These are phyloP conservation scores for Fomitopsis pinicola DNA, from an alignment of 1,284 basidiomycete species.

Conservation along the genomic window DNA sequence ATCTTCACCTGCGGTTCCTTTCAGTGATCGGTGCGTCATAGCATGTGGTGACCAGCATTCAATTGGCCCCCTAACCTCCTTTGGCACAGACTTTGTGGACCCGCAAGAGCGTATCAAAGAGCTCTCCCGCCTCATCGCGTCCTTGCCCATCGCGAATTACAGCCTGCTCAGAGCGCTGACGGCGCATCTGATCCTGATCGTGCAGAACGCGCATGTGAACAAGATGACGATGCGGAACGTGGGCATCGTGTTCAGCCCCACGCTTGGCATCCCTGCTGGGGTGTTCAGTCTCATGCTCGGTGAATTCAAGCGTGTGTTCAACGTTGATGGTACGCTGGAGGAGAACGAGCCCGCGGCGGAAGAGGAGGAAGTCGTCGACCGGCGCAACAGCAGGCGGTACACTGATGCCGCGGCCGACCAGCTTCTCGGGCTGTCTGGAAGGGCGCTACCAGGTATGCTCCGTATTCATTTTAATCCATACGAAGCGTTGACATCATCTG, in stretches of 20 bases:
- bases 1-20: slow-evolving; percentile 84
- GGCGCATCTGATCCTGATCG: slow-evolving; percentile 94
- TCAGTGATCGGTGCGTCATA: slow-evolving; percentile 79
- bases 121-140: slow-evolving; percentile 81
- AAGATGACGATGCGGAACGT: slow-evolving; percentile 99
- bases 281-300: slow-evolving; percentile 91
- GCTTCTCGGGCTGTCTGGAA: slow-evolving; percentile 68
- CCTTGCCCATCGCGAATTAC: slow-evolving; percentile 91
- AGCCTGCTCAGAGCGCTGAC: slow-evolving; percentile 89
- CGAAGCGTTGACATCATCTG: slow-evolving; percentile 15
- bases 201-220: slow-evolving; percentile 86
- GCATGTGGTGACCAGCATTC: slow-evolving; percentile 3
- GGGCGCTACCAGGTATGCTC: slow-evolving; percentile 55
- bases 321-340: slow-evolving; percentile 48
- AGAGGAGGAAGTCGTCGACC: slow-evolving; percentile 28
- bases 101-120: slow-evolving; percentile 85
- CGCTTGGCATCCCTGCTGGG: slow-evolving; percentile 90
- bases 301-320: slow-evolving; percentile 88
- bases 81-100: slow-evolving; percentile 73
- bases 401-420: slow-evolving; percentile 75
- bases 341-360: slow-evolving; percentile 26
- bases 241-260: slow-evolving; percentile 96
- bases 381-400: slow-evolving; percentile 77
- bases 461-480: slow-evolving; percentile 6
- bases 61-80: slow-evolving; percentile 4